These are phyloP conservation scores for Kodamaea kakaduensis DNA, from an alignment of 805 yeast genomes.

Conservation along the genomic window DNA sequence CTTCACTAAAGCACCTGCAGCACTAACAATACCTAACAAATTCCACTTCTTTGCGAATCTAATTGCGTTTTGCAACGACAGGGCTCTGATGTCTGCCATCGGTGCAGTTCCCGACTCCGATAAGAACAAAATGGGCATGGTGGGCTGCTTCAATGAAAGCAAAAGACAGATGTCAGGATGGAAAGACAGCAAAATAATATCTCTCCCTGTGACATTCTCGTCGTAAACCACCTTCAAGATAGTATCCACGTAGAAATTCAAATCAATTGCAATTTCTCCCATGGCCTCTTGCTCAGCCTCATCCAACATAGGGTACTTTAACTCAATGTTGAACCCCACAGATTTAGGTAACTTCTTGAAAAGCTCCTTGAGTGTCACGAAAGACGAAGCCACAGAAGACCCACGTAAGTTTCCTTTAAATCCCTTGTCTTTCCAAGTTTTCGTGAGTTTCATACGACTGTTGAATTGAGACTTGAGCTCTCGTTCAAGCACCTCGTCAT, in stretches of 20 bases:
- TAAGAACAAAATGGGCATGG: conserved; percentile 83
- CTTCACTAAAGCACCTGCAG: conserved; percentile 78
- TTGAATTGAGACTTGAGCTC: conserved; percentile 38
- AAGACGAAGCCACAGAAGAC: conserved; percentile 81
- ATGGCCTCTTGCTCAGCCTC: conserved; percentile 87
- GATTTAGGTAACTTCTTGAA: conserved; percentile 74
- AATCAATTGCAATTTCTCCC: conserved; percentile 78
- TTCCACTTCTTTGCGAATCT: conserved; percentile 91
- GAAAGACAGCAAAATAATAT: conserved; percentile 86
- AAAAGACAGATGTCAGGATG: conserved; percentile 90
- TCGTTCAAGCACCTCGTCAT: conserved; percentile 32
- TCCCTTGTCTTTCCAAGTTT: conserved; percentile 79
- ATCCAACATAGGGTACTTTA: conserved; percentile 92
- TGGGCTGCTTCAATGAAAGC: conserved; percentile 86
- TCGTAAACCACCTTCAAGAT: conserved; percentile 71
- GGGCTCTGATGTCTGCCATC: conserved; percentile 91
- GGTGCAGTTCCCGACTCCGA: conserved; percentile 80
- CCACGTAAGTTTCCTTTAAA: conserved; percentile 95
- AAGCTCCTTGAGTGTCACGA: conserved; percentile 82
- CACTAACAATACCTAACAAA: conserved; percentile 85
- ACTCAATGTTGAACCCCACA: conserved; percentile 92
- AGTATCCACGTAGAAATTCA: conserved; percentile 86
- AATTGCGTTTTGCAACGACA: conserved; percentile 85
- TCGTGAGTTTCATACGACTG: conserved; percentile 79
- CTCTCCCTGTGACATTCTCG: conserved; percentile 74